These are phyloP conservation scores for Tubosaeta brunneosetosa DNA, from an alignment of 768 basidiomycete genomes.

Conservation along the genomic window DNA sequence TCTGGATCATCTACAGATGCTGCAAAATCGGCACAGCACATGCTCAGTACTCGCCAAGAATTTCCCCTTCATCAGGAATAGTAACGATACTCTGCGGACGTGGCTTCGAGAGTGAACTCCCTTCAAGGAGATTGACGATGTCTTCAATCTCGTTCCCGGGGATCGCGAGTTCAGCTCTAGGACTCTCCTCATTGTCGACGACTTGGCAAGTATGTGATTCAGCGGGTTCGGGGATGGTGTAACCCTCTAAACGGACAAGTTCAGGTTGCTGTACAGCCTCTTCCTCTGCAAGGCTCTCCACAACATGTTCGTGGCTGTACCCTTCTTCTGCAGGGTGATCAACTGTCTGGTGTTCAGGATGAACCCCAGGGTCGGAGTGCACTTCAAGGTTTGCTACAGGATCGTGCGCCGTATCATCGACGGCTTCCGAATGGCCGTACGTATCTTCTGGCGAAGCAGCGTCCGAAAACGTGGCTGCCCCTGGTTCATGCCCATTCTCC, in stretches of 20 bases:
- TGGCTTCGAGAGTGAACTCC: slow-evolving; percentile 31
- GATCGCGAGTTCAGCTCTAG: background rate
- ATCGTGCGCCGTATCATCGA: slow-evolving; percentile 7
- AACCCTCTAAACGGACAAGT: slow-evolving; percentile 11
- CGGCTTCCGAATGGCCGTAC: slow-evolving; percentile 15
- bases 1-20: slow-evolving; percentile 21
- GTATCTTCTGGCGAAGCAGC: slow-evolving; percentile 17
- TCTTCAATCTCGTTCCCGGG: slow-evolving; percentile 50
- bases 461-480: slow-evolving; percentile 9
- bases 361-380: slow-evolving; percentile 8
- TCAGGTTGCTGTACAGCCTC: slow-evolving; percentile 4
- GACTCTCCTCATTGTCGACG: slow-evolving; percentile 7
- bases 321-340: slow-evolving; percentile 6
- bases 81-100: slow-evolving; percentile 41
- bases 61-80: slow-evolving; percentile 55
- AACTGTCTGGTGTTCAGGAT: slow-evolving; percentile 9
- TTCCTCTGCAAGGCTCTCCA: slow-evolving; percentile 1
- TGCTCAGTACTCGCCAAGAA: slow-evolving; percentile 48
- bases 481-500: slow-evolving; percentile 26
- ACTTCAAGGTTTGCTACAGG: slow-evolving; percentile 5
- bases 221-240: slow-evolving; percentile 2
- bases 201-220: slow-evolving; percentile 11
- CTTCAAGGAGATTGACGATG: slow-evolving; percentile 64
- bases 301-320: slow-evolving; percentile 4
- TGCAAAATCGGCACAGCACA: background rate